Evolutionary conservation across 2,329 filamentous ascomycete genomes (phyloP), one percentile per base, ranked within the genome.

Genomic region (Elsinoe fawcettii): DNA sequence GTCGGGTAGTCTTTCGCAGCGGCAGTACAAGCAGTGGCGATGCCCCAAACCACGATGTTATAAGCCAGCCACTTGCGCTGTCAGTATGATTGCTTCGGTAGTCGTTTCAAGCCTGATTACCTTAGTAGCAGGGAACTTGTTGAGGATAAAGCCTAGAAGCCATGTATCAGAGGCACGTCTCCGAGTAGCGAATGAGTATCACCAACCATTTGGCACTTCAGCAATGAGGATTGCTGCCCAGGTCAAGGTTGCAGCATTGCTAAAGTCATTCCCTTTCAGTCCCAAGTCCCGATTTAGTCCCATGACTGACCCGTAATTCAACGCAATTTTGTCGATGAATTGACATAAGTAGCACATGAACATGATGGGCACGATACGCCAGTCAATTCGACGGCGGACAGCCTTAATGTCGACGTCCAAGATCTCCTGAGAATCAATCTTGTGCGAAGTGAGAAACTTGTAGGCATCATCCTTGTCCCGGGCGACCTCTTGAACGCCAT

Each of bases 151-250:
- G 84, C 85, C 87, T 74, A 85, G 84, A 7, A 23, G 3, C 77
- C 80, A 25, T 16, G 3, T 7, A 23, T 32, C 25, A 51, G 22
- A 51, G 3, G n/a, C n/a, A n/a, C n/a, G n/a, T 16, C 5, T 30
- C 9, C 23, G 3, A 5, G 22, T 4, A 32, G 27, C 3, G 4
- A 25, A 32, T 77, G 80, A 2, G 6, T 36, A 5, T 4, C 7
- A 23, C 64, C 4, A 82, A 83, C 85, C 85, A 88, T 6, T 83
- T 83, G 14, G 76, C 77, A 1, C 78, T 75, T 14, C 82, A 80
- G 18, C 83, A 70, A 53, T 74, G 75, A 60, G 86, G 81, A 25
- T 70, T 0, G 66, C 64, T 30, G 70, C 65, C 44, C 70, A 71
- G 64, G 71, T 71, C 56, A 66, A 60, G 39, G 68, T 58, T 0